Conservation (phyloP, 2,329 filamentous ascomycete species). For the Fusarium cyanostomum region DNA sequence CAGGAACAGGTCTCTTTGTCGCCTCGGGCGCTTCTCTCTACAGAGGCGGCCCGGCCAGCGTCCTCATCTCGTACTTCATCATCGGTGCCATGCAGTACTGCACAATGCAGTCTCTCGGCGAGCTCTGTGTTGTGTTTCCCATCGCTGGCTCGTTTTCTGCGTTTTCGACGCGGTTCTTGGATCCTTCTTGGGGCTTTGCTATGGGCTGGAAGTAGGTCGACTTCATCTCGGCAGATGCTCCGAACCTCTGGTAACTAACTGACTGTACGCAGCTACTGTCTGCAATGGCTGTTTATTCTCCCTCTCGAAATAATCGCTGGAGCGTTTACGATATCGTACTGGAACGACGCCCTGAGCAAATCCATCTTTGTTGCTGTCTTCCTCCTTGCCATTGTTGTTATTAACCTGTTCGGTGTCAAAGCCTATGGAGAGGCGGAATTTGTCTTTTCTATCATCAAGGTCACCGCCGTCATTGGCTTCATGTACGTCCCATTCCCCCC, state of each 20-base stretch:
- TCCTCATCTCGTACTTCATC: constrained; percentile 78
- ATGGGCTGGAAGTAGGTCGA: constrained; percentile 88
- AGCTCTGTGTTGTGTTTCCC: constrained; percentile 89
- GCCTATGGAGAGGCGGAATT: constrained; percentile 93
- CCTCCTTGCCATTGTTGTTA: constrained; percentile 75
- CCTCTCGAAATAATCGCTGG: constrained; percentile 89
- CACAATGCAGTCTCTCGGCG: constrained; percentile 89
- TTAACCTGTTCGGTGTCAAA: constrained; percentile 89
- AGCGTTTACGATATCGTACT: constrained; percentile 84
- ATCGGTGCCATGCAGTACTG: constrained; percentile 91
- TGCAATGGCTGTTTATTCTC: constrained; percentile 87
- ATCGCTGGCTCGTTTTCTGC: constrained; percentile 92
- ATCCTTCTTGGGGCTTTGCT: constrained; percentile 93
- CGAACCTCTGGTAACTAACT: background rate
- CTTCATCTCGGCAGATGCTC: accelerated
- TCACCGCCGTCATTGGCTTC: constrained; percentile 86
- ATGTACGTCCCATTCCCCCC: constrained; percentile 67
- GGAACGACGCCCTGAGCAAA: constrained; percentile 71
- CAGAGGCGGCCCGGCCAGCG: constrained; percentile 79
- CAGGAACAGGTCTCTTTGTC: constrained; percentile 86
- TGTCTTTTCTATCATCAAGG: constrained; percentile 85
- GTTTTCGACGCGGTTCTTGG: constrained; percentile 92
- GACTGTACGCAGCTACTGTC: constrained; percentile 69
- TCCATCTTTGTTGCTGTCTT: constrained; percentile 87
- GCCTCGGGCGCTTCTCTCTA: constrained; percentile 78